Conservation (phyloP, 2,329 filamentous ascomycete genomes). For the Alternaria hordeiaustralica region DNA sequence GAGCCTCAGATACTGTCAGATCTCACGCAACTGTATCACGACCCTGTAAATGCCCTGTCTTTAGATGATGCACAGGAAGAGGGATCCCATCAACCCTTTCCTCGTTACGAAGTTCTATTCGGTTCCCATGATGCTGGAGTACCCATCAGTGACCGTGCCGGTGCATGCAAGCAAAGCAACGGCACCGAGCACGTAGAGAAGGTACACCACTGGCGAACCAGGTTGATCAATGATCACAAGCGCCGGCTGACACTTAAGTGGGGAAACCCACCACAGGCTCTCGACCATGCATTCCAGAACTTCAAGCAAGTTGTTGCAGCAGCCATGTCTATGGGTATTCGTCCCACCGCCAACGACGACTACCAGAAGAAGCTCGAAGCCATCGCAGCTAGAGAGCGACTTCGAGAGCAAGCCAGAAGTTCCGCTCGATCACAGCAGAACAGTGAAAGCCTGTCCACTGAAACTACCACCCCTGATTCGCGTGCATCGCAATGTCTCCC, state of each 20-base stretch:
- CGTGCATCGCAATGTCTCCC: background rate
- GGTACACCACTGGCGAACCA: slow-evolving; percentile 14
- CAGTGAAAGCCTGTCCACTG: background rate
- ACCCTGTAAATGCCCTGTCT: background rate
- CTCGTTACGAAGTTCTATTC: slow-evolving; percentile 10
- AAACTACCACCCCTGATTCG: background rate
- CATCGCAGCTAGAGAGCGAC: background rate
- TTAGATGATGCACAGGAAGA: background rate
- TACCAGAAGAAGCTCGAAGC: background rate
- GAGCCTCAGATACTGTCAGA: background rate
- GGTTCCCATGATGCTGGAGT: slow-evolving; percentile 1
- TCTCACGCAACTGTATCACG: background rate
- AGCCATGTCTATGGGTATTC: slow-evolving; percentile 12
- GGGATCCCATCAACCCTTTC: background rate
- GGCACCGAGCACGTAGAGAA: background rate
- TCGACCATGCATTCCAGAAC: background rate
- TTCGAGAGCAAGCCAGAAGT: background rate
- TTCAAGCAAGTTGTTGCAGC: slow-evolving; percentile 16
- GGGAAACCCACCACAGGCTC: slow-evolving; percentile 2
- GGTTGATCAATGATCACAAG: slow-evolving; percentile 26
- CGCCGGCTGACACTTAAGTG: slow-evolving; percentile 14
- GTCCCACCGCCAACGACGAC: slow-evolving; percentile 2
- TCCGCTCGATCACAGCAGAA: background rate
- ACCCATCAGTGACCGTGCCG: background rate
- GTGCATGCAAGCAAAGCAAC: background rate